Conservation (phyloP, 1,284 basidiomycete genomes). For the Boletellus deceptivus region DNA sequence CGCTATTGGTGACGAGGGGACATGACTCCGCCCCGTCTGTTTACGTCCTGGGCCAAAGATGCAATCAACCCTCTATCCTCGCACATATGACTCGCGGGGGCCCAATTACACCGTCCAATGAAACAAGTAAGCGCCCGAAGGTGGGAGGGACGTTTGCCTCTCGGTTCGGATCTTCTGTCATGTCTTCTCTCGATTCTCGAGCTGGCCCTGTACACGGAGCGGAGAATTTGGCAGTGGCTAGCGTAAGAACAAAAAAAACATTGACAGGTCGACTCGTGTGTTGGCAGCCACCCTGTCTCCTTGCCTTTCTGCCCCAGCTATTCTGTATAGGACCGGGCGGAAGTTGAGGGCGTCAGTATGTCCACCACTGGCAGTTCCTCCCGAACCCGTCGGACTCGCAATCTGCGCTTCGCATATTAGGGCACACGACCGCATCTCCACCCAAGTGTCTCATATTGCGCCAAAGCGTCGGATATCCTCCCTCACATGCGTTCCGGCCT, state of each 20-base stretch:
- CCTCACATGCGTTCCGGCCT: slow-evolving; percentile 3
- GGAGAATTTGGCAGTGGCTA: not conserved
- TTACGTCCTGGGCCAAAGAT: no score
- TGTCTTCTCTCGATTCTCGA: not conserved
- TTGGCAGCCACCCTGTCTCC: not conserved
- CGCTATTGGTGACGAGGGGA: no score
- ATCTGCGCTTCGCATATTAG: not conserved
- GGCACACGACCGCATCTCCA: not conserved
- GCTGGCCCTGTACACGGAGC: slow-evolving; percentile 4
- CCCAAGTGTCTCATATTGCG: slow-evolving; percentile 1
- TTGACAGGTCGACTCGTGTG: slow-evolving; percentile 6
- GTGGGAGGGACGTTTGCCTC: not conserved
- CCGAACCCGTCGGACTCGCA: not conserved
- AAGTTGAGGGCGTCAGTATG: not conserved
- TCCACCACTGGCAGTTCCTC: not conserved
- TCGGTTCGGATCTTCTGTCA: slow-evolving; percentile 11
- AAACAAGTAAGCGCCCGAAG: not conserved
- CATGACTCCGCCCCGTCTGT: no score
- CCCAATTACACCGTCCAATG: not conserved
- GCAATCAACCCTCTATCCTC: not conserved
- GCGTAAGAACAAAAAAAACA: slow-evolving; percentile 6
- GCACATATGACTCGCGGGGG: not conserved
- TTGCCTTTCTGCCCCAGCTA: not conserved
- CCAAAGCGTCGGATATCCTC: slow-evolving; percentile 11
- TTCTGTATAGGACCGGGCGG: not conserved